phyloP scores from a whole-genome alignment of 345 rosid species.

The Isatis tinctoria region DNA sequence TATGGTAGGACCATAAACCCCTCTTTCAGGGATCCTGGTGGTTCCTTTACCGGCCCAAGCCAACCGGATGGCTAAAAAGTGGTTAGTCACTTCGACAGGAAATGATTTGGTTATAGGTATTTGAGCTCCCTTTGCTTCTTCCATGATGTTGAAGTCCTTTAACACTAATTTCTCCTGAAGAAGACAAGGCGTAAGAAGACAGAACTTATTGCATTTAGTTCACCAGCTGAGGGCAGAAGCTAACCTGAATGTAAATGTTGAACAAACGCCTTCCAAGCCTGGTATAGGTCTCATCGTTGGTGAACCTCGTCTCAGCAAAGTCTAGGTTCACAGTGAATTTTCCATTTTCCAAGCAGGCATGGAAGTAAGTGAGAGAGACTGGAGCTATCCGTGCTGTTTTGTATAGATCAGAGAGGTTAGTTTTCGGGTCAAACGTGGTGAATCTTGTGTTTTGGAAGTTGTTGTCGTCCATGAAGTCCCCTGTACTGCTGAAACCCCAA shows the following conservation, averaged over 20 bases:
- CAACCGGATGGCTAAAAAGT: constrained; percentile 47
- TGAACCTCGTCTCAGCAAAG: constrained; percentile 60
- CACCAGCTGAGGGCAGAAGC: not conserved
- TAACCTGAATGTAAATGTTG: constrained; percentile 64
- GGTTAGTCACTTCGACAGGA: constrained; percentile 32
- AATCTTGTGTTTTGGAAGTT: constrained; percentile 43
- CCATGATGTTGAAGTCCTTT: constrained; percentile 52
- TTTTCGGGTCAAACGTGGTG: constrained; percentile 15
- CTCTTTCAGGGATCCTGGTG: constrained; percentile 40
- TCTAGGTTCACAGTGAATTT: constrained; percentile 46
- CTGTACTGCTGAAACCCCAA: constrained; percentile 76
- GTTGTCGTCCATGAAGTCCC: constrained; percentile 66
- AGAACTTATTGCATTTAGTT: not conserved
- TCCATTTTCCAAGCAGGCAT: constrained; percentile 60
- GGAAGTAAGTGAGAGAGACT: constrained; percentile 62
- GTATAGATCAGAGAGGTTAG: constrained; percentile 44
- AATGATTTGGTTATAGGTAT: constrained; percentile 31
- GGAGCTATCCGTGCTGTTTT: constrained; percentile 51
- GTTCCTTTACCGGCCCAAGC: constrained; percentile 66
- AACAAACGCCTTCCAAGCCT: constrained; percentile 60
- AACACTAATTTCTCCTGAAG: constrained; percentile 41
- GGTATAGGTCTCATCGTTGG: constrained; percentile 38
- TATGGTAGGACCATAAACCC: constrained; percentile 56
- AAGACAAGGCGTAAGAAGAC: constrained; percentile 7
- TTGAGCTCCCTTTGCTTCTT: constrained; percentile 44